phyloP scores from a whole-genome alignment of 371 early-diverging fungal genomes.

The Dichotomocladium elegans region DNA sequence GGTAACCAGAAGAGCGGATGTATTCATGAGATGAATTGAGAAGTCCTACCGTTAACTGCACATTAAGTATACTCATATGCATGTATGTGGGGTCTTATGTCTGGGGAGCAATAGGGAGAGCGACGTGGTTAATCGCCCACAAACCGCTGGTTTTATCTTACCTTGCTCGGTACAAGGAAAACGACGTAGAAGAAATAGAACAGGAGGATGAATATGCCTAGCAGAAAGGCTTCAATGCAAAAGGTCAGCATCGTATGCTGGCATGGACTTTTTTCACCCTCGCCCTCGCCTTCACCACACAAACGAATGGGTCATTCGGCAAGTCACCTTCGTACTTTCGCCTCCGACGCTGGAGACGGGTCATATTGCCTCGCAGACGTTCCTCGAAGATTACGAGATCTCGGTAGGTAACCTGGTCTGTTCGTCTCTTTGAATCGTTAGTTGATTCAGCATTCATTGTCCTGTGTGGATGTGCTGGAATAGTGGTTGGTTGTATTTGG shows the following conservation, averaged over 20 bases:
- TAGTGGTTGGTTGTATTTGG: too few relatives aligned
- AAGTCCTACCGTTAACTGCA: conserved; percentile 35
- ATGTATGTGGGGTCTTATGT: too few relatives aligned
- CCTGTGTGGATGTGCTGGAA: too few relatives aligned
- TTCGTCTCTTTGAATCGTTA: too few relatives aligned
- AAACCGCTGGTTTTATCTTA: conserved; percentile 10
- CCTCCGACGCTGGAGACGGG: conserved; percentile 48
- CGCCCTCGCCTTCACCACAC: background rate
- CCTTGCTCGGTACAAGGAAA: conserved; percentile 49
- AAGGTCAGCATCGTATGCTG: background rate
- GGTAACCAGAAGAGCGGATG: conserved; percentile 23
- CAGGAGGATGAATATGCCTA: conserved; percentile 21
- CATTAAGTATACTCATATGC: too few relatives aligned
- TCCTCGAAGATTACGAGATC: conserved; percentile 72
- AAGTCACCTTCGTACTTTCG: conserved; percentile 64
- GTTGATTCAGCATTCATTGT: too few relatives aligned
- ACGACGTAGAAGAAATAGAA: conserved; percentile 48
- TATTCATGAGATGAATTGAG: conserved; percentile 29
- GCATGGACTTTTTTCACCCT: background rate
- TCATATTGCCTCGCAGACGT: conserved; percentile 57
- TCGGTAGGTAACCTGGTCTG: conserved; percentile 50
- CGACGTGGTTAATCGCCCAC: too few relatives aligned
- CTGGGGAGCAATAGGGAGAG: too few relatives aligned
- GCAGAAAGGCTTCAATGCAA: conserved; percentile 26
- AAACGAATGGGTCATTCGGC: too few relatives aligned